Percentiles rank a stretch among this genome's conserved stretches.
phyloP scores from a whole-genome alignment of 306 rosid species.

The Chamaecrista fasciculata region DNA sequence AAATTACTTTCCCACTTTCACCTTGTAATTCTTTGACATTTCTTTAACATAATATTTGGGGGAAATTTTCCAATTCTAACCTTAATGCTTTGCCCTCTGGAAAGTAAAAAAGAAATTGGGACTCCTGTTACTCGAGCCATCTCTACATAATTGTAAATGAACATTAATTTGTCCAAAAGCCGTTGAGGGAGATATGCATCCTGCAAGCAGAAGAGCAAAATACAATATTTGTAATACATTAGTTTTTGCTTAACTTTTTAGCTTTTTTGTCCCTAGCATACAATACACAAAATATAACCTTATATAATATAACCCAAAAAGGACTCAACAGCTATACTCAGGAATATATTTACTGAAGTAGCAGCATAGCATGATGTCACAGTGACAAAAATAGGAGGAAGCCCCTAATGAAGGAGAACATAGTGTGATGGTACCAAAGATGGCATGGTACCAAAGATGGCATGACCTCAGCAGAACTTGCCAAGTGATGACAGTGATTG shows the following conservation, averaged over 20 bases:
- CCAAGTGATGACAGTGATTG: not conserved
- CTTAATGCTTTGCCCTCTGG: constrained; percentile 98
- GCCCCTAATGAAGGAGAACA: not conserved
- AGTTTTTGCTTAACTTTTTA: not conserved
- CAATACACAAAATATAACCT: not conserved
- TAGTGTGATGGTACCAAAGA: not conserved
- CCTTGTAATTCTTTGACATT: constrained; percentile 6
- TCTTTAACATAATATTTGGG: constrained; percentile 5
- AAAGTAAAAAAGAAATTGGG: constrained; percentile 91
- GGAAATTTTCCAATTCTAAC: constrained; percentile 26
- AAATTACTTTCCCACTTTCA: constrained; percentile 24
- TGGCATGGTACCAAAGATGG: not conserved
- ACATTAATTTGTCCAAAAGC: constrained; percentile 93
- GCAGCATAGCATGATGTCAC: not conserved
- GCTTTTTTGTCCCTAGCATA: not conserved
- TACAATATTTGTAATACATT: constrained; percentile 8
- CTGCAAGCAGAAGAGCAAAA: constrained; percentile 42
- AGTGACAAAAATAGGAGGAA: not conserved
- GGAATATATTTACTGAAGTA: no score
- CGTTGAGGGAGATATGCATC: constrained; percentile 99
- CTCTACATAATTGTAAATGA: constrained; percentile 92
- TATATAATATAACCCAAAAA: not conserved
- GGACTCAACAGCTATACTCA: no score
- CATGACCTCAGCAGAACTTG: not conserved
- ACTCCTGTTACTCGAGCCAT: constrained; percentile 99